A percentile compares a stretch with the other conserved stretches of the same genome.
These are phyloP conservation scores for Linderina pennispora DNA, from an alignment of 192 early-diverging fungal species.

Conservation along the genomic window DNA sequence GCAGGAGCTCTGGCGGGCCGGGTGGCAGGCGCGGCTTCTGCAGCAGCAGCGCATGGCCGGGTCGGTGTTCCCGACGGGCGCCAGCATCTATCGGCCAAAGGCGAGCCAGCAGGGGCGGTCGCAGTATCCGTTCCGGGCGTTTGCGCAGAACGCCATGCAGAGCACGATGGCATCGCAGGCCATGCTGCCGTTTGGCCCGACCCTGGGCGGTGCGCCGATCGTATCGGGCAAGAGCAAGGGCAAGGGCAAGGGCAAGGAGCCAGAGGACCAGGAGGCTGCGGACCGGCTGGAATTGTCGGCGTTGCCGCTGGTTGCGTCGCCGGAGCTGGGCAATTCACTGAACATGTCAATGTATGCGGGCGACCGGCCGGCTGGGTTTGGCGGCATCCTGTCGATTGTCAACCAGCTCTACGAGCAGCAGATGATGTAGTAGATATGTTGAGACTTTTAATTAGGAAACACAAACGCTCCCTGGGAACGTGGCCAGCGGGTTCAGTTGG, in stretches of 20 bases:
- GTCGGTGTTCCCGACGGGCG: conserved; percentile 38
- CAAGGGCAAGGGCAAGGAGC: conserved; percentile 8
- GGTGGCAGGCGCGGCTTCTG: conserved; percentile 43
- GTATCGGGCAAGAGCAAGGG: neutral
- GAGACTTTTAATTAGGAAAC: no score
- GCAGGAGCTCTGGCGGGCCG: conserved; percentile 42
- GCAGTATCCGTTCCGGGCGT: conserved; percentile 37
- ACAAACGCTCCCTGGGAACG: no score
- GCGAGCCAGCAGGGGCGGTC: conserved; percentile 11
- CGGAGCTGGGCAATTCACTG: conserved; percentile 18
- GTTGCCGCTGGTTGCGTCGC: conserved; percentile 37
- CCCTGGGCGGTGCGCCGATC: no score
- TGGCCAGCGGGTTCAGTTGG: no score
- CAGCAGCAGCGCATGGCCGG: conserved; percentile 45
- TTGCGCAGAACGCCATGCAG: conserved; percentile 16
- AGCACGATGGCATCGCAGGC: conserved; percentile 27
- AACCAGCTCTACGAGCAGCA: conserved; percentile 44
- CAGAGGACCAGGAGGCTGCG: neutral
- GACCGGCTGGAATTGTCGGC: conserved; percentile 31
- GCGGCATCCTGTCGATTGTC: conserved; percentile 29
- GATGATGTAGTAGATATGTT: neutral
- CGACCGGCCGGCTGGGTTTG: conserved; percentile 1
- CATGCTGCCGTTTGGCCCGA: conserved; percentile 39
- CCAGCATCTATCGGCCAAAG: conserved; percentile 28
- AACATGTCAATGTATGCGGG: conserved; percentile 3